phyloP scores from a whole-genome alignment of 2,329 filamentous ascomycete genomes.

The Fusarium tupiense region DNA sequence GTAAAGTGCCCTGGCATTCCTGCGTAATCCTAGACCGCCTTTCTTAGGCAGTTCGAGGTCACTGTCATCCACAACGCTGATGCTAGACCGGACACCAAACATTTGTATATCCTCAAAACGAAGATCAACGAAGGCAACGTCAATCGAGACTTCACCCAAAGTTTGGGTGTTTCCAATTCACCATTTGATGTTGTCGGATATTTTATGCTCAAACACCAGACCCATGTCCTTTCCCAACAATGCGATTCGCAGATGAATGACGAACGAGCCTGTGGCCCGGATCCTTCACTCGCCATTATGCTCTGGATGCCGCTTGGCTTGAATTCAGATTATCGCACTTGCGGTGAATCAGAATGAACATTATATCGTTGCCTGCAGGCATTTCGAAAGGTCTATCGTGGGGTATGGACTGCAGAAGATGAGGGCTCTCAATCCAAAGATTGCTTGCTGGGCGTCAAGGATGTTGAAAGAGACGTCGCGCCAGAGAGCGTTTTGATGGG shows the following conservation, averaged over 20 bases:
- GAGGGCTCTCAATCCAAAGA: neutral
- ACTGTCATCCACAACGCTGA: neutral
- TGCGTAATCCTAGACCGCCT: conserved; percentile 10
- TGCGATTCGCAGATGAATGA: neutral
- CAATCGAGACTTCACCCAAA: neutral
- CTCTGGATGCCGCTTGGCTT: neutral
- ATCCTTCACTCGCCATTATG: neutral
- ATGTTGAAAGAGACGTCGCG: neutral
- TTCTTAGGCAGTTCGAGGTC: neutral
- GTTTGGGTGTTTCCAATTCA: neutral
- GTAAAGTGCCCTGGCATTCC: neutral
- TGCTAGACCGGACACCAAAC: neutral
- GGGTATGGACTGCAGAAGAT: neutral
- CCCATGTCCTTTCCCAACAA: neutral
- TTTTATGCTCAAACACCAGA: neutral
- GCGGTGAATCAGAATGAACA: neutral
- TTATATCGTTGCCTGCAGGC: neutral
- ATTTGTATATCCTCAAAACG: neutral
- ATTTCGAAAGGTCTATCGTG: neutral
- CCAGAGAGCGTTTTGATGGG: neutral
- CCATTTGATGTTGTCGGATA: neutral
- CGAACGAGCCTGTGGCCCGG: neutral
- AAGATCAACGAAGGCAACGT: neutral
- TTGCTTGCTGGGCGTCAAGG: neutral
- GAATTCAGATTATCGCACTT: neutral